These are phyloP conservation scores for Coprinopsis marcescibilis DNA, from an alignment of 768 basidiomycete genomes.

Conservation along the genomic window DNA sequence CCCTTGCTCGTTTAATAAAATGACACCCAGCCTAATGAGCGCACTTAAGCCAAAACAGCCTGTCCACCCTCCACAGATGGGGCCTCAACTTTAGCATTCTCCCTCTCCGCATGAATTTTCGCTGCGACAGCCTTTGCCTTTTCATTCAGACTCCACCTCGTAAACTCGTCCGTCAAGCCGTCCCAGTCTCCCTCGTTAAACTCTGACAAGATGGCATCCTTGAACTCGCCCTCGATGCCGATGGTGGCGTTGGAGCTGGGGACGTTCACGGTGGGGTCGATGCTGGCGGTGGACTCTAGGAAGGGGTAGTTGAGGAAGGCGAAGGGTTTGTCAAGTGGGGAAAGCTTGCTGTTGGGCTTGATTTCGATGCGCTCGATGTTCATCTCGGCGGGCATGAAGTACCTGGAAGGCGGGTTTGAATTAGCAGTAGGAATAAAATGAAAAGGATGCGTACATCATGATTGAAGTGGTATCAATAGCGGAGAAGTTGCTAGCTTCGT, in stretches of 20 bases:
- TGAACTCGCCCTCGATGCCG: not conserved
- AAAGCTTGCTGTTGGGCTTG: slow-evolving; percentile 14
- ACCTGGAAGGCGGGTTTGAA: slow-evolving; percentile 7
- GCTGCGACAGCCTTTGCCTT: not conserved
- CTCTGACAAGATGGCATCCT: not conserved
- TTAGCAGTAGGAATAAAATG: not conserved
- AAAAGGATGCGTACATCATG: slow-evolving; percentile 13
- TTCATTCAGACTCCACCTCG: slow-evolving; percentile 2
- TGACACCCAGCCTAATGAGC: no score
- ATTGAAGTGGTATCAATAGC: slow-evolving; percentile 14
- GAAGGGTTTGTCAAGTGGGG: slow-evolving; percentile 15
- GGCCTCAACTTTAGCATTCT: no score
- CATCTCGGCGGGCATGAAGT: slow-evolving; percentile 16
- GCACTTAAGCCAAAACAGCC: no score
- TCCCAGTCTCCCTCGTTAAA: slow-evolving; percentile 5
- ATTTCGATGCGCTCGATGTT: slow-evolving; percentile 11
- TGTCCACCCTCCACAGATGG: no score
- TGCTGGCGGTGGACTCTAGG: not conserved
- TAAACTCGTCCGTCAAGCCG: slow-evolving; percentile 5
- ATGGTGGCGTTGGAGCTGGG: not conserved
- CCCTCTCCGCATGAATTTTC: no score
- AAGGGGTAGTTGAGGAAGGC: slow-evolving; percentile 16
- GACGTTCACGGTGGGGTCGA: not conserved
- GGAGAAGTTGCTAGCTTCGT: slow-evolving; percentile 14
- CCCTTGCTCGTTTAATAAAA: no score